Percentiles rank a stretch among this genome's conserved stretches.
phyloP scores from a whole-genome alignment of 495 filamentous ascomycete genomes.

The Penicillium dipodomyicola region DNA sequence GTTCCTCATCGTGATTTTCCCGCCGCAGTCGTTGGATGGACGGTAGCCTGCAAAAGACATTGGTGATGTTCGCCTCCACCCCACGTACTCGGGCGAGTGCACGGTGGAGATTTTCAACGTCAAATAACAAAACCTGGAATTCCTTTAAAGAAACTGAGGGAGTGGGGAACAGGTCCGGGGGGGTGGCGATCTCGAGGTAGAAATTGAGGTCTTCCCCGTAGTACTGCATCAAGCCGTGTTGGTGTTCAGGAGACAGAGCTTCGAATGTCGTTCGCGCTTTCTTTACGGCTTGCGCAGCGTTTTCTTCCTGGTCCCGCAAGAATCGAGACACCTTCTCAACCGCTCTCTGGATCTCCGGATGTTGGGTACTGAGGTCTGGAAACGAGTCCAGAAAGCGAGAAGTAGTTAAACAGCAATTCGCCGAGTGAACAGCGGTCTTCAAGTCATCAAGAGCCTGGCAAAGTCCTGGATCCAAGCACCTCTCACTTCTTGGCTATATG shows the following conservation, averaged over 20 bases:
- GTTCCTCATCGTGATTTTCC: not conserved
- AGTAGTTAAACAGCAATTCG: not conserved
- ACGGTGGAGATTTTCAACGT: not conserved
- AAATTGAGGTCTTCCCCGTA: not conserved
- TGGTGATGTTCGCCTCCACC: not conserved
- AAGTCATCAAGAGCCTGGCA: not conserved
- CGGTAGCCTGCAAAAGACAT: not conserved
- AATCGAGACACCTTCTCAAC: not conserved
- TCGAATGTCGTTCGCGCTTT: not conserved
- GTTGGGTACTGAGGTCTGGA: not conserved
- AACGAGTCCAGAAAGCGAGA: not conserved
- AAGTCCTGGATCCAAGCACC: not conserved
- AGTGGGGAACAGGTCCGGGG: not conserved
- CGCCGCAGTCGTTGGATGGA: not conserved
- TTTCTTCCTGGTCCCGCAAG: not conserved
- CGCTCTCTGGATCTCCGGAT: not conserved
- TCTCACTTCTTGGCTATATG: not conserved
- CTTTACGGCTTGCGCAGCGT: too few relatives aligned
- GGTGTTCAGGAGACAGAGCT: not conserved
- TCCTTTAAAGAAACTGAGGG: not conserved
- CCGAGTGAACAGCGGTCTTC: not conserved
- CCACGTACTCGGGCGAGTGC: conserved; percentile 1
- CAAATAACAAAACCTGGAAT: not conserved
- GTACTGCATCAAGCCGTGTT: not conserved
- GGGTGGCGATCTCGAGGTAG: not conserved